Conservation (phyloP, 306 rosid genomes). For the Cucumis cinereus region DNA sequence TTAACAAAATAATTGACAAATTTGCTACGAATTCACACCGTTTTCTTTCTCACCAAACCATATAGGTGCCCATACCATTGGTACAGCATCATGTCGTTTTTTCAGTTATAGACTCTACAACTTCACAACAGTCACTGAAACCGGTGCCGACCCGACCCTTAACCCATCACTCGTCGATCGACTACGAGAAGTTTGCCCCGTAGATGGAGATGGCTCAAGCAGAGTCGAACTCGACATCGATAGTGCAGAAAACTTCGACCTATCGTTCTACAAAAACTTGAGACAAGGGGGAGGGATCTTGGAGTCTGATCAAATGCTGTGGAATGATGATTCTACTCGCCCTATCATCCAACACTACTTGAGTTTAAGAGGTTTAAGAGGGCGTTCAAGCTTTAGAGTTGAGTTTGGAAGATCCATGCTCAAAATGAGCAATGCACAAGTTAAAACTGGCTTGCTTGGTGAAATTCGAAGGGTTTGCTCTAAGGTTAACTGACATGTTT, state of each 20-base stretch:
- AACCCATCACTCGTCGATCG: neutral
- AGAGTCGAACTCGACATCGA: neutral
- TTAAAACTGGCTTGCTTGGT: neutral
- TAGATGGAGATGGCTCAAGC: neutral
- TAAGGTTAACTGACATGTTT: neutral
- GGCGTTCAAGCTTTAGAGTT: neutral
- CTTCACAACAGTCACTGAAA: neutral
- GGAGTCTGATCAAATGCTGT: conserved; percentile 4
- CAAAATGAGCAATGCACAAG: neutral
- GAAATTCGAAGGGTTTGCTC: conserved; percentile 4
- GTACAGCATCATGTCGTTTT: neutral
- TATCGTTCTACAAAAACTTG: neutral
- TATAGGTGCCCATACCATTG: conserved; percentile 1
- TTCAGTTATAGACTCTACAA: conserved; percentile 6
- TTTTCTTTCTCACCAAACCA: neutral
- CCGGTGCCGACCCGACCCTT: neutral
- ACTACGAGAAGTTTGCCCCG: neutral
- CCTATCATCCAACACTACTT: neutral
- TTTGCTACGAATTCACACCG: too few relatives aligned
- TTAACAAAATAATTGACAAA: too few relatives aligned
- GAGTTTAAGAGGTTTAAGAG: neutral
- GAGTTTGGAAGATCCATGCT: conserved; percentile 8
- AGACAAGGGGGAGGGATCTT: neutral
- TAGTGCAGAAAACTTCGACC: neutral
- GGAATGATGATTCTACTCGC: conserved; percentile 2